A percentile compares a stretch with the other conserved stretches of the same genome.
Conservation (phyloP, 805 yeast genomes). For the Yamadazyma phyllophila region DNA sequence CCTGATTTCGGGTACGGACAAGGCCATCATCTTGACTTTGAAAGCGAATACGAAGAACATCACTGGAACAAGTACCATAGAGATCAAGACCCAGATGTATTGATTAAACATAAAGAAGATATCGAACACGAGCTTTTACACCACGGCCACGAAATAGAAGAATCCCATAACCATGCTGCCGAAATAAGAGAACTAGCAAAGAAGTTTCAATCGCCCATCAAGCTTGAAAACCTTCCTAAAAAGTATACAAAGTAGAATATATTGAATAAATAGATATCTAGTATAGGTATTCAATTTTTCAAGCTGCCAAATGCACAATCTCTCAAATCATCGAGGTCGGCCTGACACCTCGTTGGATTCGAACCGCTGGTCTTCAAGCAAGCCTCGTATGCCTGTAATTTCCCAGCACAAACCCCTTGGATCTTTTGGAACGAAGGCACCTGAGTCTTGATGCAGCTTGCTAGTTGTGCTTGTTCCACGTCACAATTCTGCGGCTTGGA, state of each 20-base stretch:
- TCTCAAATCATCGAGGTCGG: slow-evolving; percentile 54
- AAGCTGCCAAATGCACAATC: slow-evolving; percentile 54
- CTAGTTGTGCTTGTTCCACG: slow-evolving; percentile 53
- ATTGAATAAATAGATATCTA: slow-evolving; percentile 1
- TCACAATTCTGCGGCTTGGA: slow-evolving; percentile 56
- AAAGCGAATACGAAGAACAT: slow-evolving; percentile 88
- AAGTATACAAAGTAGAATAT: slow-evolving; percentile 21
- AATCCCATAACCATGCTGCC: slow-evolving; percentile 35
- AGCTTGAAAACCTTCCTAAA: slow-evolving; percentile 28
- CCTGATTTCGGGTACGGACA: slow-evolving; percentile 94
- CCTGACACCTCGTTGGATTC: slow-evolving; percentile 49
- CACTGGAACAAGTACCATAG: slow-evolving; percentile 86
- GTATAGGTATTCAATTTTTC: slow-evolving; percentile 10
- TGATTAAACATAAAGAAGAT: slow-evolving; percentile 80
- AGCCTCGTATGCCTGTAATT: slow-evolving; percentile 60
- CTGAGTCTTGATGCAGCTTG: slow-evolving; percentile 57
- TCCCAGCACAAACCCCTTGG: slow-evolving; percentile 56
- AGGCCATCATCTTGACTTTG: slow-evolving; percentile 93
- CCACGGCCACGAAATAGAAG: slow-evolving; percentile 83
- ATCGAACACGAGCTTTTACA: slow-evolving; percentile 82
- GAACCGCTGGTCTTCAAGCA: slow-evolving; percentile 54
- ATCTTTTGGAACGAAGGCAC: slow-evolving; percentile 76
- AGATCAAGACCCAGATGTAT: slow-evolving; percentile 79
- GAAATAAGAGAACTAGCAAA: slow-evolving; percentile 30
- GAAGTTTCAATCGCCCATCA: slow-evolving; percentile 27